A percentile compares a stretch with the other conserved stretches of the same genome.
Conservation (phyloP, 83 land plant genomes). For the Thuja plicata region DNA sequence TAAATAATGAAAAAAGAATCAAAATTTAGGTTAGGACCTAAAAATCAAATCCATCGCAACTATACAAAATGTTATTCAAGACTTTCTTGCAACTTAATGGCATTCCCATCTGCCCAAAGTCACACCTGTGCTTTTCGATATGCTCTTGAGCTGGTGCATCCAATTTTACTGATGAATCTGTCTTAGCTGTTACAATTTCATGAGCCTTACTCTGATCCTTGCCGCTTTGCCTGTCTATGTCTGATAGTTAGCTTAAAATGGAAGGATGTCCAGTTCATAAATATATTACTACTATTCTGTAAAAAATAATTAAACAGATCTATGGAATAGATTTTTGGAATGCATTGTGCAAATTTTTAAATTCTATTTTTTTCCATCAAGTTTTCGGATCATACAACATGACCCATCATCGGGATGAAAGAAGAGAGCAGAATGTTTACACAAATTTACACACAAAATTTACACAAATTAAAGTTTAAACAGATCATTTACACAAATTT, state of each 20-base stretch:
- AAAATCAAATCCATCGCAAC: neutral
- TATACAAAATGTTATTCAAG: neutral
- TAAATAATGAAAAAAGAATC: conserved; percentile 1
- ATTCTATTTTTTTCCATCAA: too few relatives aligned
- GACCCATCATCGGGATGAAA: too few relatives aligned
- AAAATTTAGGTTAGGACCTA: neutral
- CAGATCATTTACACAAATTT: neutral
- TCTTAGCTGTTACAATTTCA: conserved; percentile 16
- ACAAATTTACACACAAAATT: too few relatives aligned
- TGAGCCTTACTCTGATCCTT: conserved; percentile 18
- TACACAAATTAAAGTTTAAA: neutral
- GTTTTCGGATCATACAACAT: too few relatives aligned
- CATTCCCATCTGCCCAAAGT: neutral
- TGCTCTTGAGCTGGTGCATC: conserved; percentile 48
- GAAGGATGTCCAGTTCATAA: neutral
- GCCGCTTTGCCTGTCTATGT: neutral
- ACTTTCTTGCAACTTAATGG: neutral
- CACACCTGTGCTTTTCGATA: conserved; percentile 79
- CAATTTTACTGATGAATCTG: conserved; percentile 40
- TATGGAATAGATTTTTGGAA: too few relatives aligned
- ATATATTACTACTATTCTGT: neutral
- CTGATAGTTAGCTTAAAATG: neutral
- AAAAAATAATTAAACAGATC: neutral
- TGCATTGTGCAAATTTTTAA: too few relatives aligned
- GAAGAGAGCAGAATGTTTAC: too few relatives aligned